Evolutionary conservation across 768 basidiomycete genomes (phyloP).

Genomic region (Rubroboletus pulcherrimus): DNA sequence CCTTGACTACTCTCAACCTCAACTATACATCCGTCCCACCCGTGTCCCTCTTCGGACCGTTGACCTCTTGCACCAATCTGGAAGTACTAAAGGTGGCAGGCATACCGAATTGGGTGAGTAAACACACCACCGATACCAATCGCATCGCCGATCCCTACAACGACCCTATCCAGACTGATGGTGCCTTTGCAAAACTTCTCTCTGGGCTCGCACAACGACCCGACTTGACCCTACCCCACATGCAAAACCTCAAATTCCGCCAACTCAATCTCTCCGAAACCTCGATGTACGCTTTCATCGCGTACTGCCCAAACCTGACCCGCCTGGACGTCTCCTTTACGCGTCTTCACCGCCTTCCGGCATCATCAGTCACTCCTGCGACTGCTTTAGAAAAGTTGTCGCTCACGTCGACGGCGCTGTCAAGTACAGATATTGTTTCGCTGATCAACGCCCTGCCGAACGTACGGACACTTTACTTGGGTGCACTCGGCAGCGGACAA

Average conservation of each 20-base stretch:
- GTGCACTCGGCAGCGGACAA: constrained; percentile 51
- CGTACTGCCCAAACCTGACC: constrained; percentile 45
- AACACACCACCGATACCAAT: not conserved
- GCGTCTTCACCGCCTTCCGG: constrained; percentile 38
- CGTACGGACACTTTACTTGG: constrained; percentile 51
- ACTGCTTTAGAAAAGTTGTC: constrained; percentile 55
- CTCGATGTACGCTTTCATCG: constrained; percentile 41
- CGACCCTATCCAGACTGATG: constrained; percentile 47
- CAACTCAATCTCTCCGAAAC: constrained; percentile 50
- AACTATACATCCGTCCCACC: constrained; percentile 59
- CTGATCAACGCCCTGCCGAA: constrained; percentile 38
- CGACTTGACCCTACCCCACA: constrained; percentile 33
- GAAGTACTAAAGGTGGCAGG: constrained; percentile 62
- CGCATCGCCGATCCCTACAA: not conserved
- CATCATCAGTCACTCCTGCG: not conserved
- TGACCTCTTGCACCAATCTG: constrained; percentile 37
- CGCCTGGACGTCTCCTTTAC: constrained; percentile 69
- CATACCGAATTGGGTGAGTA: constrained; percentile 55
- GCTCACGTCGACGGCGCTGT: constrained; percentile 51
- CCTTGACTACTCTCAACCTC: constrained; percentile 49
- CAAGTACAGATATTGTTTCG: constrained; percentile 38
- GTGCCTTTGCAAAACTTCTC: constrained; percentile 47
- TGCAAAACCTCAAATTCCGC: constrained; percentile 58
- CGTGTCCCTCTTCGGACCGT: constrained; percentile 40
- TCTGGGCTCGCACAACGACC: constrained; percentile 16